Evolutionary conservation across 2,329 filamentous ascomycete species (phyloP).

Genomic region (Fusarium foetens): DNA sequence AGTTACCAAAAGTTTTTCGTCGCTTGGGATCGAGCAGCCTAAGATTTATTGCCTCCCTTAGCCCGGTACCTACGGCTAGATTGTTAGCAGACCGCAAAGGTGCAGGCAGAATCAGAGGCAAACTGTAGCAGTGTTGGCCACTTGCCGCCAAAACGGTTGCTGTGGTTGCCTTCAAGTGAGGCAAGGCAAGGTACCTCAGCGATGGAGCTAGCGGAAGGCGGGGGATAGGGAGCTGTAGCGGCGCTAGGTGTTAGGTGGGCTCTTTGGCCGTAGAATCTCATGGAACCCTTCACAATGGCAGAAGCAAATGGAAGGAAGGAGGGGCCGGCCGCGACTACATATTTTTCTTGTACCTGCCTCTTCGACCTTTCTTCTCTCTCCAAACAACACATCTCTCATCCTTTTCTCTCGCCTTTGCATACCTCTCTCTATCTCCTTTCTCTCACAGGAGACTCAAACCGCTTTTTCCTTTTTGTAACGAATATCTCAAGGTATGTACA

Average conservation of each 20-base stretch:
- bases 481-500: slow-evolving; percentile 42
- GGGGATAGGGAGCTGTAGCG: slow-evolving; percentile 16
- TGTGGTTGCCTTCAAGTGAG: slow-evolving; percentile 18
- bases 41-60: not conserved
- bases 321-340: slow-evolving; percentile 44
- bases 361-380: slow-evolving; percentile 41
- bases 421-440: slow-evolving; percentile 26
- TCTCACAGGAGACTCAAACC: slow-evolving; percentile 41
- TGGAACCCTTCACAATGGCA: slow-evolving; percentile 55
- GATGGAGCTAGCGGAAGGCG: slow-evolving; percentile 17
- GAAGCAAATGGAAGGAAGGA: slow-evolving; percentile 44
- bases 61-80: not conserved
- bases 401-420: slow-evolving; percentile 26
- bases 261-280: slow-evolving; percentile 56
- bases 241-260: slow-evolving; percentile 32
- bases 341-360: slow-evolving; percentile 51
- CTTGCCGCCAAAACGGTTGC: slow-evolving; percentile 31
- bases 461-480: slow-evolving; percentile 41
- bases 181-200: not conserved
- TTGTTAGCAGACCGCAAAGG: slow-evolving; percentile 1
- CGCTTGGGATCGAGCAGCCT: not conserved
- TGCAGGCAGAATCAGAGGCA: slow-evolving; percentile 2
- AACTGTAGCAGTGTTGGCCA: slow-evolving; percentile 25
- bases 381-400: slow-evolving; percentile 36
- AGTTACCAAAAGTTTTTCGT: not conserved